These are phyloP conservation scores for Calonectria ilicicola DNA, from an alignment of 2,329 filamentous ascomycete genomes.

Conservation along the genomic window DNA sequence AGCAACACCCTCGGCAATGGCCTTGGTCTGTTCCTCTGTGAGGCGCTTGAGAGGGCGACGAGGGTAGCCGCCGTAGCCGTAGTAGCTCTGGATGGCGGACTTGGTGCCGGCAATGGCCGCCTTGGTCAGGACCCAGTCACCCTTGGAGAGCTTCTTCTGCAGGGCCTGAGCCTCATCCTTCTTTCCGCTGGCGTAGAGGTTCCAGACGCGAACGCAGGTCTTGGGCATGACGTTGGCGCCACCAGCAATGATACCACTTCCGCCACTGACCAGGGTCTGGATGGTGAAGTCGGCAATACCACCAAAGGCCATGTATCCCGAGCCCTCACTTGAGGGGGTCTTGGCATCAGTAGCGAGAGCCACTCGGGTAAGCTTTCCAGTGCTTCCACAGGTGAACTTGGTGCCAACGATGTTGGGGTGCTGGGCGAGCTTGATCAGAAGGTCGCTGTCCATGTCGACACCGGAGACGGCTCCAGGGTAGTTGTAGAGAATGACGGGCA, in stretches of 20 bases:
- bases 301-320: constrained; percentile 86
- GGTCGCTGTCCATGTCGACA: constrained; percentile 90
- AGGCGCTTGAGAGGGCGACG: constrained; percentile 78
- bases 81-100: constrained; percentile 82
- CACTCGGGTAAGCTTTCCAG: constrained; percentile 88
- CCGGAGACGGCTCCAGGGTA: constrained; percentile 89
- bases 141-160: constrained; percentile 82
- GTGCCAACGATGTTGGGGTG: constrained; percentile 89
- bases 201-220: constrained; percentile 82
- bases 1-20: constrained; percentile 66
- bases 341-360: constrained; percentile 78
- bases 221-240: constrained; percentile 89
- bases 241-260: constrained; percentile 87
- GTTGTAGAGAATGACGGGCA: constrained; percentile 90
- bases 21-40: constrained; percentile 64
- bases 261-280: constrained; percentile 83
- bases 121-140: constrained; percentile 88
- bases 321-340: constrained; percentile 70
- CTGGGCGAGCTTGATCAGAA: constrained; percentile 81
- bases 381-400: constrained; percentile 94
- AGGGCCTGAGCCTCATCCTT: constrained; percentile 79
- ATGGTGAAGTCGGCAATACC: constrained; percentile 90
- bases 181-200: constrained; percentile 79
- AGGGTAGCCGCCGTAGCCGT: constrained; percentile 83
- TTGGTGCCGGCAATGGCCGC: constrained; percentile 89